Conservation (phyloP, 2,329 filamentous ascomycete species). For the Colletotrichum sublineola region DNA sequence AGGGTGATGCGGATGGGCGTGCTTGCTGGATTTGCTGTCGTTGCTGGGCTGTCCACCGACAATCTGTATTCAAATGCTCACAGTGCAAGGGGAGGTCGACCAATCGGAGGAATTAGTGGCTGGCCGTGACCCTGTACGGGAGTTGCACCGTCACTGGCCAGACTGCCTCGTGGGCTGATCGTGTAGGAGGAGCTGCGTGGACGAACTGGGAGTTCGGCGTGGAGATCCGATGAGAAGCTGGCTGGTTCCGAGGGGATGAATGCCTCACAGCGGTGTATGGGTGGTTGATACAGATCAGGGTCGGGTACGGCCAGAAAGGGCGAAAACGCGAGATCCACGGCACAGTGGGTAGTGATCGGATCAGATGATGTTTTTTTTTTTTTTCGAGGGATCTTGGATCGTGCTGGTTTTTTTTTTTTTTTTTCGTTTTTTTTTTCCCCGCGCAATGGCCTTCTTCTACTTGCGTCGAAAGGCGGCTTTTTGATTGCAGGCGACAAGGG, state of each 20-base stretch:
- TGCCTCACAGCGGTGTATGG: conserved; percentile 34
- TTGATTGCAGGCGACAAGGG: conserved; percentile 31
- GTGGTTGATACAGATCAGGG: conserved; percentile 2
- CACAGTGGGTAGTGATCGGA: conserved; percentile 32
- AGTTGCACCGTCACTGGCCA: conserved; percentile 18
- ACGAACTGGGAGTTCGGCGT: conserved; percentile 34
- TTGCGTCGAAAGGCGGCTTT: conserved; percentile 37
- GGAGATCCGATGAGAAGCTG: conserved; percentile 39
- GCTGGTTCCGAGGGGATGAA: conserved; percentile 17
- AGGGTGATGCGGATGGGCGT: conserved; percentile 38
- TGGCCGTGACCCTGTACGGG: conserved; percentile 35
- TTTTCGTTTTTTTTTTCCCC: too few relatives aligned
- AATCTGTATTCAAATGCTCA: conserved; percentile 32
- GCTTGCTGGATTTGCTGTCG: conserved; percentile 33
- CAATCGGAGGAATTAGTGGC: conserved; percentile 36
- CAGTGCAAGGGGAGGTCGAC: conserved; percentile 23
- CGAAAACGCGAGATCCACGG: conserved; percentile 33
- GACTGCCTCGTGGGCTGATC: conserved; percentile 25
- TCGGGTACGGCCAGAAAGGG: conserved; percentile 8
- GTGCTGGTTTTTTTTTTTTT: conserved; percentile 14
- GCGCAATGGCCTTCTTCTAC: conserved; percentile 26
- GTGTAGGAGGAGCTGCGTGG: conserved; percentile 15
- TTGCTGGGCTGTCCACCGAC: conserved; percentile 34
- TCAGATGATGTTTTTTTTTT: conserved; percentile 24
- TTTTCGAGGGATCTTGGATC: background rate